Evolutionary conservation across 106 monocot genomes (phyloP).

Genomic region (Acanthochlamys bracteata): DNA sequence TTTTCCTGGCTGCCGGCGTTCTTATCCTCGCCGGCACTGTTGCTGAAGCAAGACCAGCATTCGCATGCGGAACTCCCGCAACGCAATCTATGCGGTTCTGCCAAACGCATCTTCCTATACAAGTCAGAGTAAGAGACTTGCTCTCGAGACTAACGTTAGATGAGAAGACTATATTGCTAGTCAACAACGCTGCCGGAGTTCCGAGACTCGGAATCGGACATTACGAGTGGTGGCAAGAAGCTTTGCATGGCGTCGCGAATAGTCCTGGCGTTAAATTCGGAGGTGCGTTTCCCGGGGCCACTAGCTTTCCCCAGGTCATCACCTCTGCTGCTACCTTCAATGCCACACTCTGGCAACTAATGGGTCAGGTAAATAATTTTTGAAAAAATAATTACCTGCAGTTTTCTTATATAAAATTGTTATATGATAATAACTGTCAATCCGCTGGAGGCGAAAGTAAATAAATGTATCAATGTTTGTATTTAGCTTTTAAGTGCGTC

Average conservation of each 20-base stretch:
- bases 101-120: constrained; percentile 54
- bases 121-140: constrained; percentile 42
- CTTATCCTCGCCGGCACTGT: background rate
- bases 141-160: constrained; percentile 61
- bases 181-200: constrained; percentile 52
- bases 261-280: constrained; percentile 77
- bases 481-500: too few species aligned
- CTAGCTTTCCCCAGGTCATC: constrained; percentile 83
- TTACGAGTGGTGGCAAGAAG: constrained; percentile 96
- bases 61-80: constrained; percentile 1
- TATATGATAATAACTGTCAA: too few species aligned
- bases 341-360: constrained; percentile 54
- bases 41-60: background rate
- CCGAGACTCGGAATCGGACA: constrained; percentile 71
- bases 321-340: constrained; percentile 69
- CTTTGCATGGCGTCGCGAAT: constrained; percentile 77
- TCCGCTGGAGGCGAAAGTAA: too few species aligned
- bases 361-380: constrained; percentile 4
- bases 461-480: too few species aligned
- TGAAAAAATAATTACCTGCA: background rate
- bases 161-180: constrained; percentile 67
- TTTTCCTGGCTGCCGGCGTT: background rate
- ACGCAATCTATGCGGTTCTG: constrained; percentile 34
- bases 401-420: too few species aligned
- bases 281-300: constrained; percentile 54